These are phyloP conservation scores for Kwoniella heveanensis DNA, from an alignment of 768 basidiomycete genomes.

Conservation along the genomic window DNA sequence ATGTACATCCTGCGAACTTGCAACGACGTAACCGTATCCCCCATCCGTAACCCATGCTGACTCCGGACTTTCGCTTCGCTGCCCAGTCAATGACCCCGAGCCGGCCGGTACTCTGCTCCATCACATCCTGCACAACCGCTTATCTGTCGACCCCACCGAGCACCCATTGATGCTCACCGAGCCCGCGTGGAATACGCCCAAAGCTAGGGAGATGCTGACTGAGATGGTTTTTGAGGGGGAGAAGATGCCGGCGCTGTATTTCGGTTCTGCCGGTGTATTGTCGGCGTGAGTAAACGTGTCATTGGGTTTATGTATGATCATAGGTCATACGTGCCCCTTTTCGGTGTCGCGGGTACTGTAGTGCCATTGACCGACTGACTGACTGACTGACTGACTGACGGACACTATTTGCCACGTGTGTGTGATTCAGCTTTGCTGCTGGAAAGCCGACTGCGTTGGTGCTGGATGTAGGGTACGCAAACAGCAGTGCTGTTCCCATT, in stretches of 20 bases:
- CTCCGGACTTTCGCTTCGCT: too few relatives aligned
- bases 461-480: constrained; percentile 86
- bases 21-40: too few relatives aligned
- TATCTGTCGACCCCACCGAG: constrained; percentile 75
- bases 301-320: too few relatives aligned
- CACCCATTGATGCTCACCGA: constrained; percentile 93
- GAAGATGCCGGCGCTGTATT: constrained; percentile 90
- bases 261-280: constrained; percentile 89
- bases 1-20: too few relatives aligned
- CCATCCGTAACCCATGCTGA: too few relatives aligned
- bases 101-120: constrained; percentile 52
- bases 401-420: neutral
- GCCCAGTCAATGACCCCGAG: constrained; percentile 51
- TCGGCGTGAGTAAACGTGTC: constrained; percentile 85
- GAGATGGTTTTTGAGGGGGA: constrained; percentile 95
- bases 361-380: too few relatives aligned
- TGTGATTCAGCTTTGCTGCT: constrained; percentile 96
- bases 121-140: constrained; percentile 63
- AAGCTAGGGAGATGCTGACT: constrained; percentile 91
- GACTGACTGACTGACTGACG: too few relatives aligned
- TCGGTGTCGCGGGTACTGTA: too few relatives aligned
- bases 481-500: constrained; percentile 89
- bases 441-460: constrained; percentile 97
- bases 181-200: constrained; percentile 90
- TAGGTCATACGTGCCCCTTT: too few relatives aligned